A percentile compares a stretch with the other conserved stretches of the same genome.
These are phyloP conservation scores for Geotrichum reessii DNA, from an alignment of 1,139 yeast species.

Conservation along the genomic window DNA sequence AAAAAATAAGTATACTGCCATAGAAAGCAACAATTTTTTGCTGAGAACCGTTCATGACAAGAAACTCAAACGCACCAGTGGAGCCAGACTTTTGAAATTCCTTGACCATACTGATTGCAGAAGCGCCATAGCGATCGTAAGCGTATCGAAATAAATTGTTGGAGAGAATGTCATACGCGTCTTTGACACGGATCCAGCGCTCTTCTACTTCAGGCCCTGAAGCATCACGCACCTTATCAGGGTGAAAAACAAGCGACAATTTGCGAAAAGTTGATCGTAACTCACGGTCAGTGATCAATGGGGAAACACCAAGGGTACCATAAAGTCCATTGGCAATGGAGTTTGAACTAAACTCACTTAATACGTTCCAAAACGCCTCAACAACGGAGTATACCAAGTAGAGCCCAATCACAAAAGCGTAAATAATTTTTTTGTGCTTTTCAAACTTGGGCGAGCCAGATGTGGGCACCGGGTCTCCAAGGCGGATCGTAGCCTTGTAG, in stretches of 20 bases:
- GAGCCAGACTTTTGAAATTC: conserved; percentile 9
- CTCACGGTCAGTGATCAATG: conserved; percentile 18
- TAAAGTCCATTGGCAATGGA: conserved; percentile 20
- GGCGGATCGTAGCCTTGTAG: conserved; percentile 19
- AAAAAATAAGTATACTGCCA: conserved; percentile 21
- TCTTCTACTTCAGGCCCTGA: conserved; percentile 17
- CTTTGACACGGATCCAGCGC: conserved; percentile 27
- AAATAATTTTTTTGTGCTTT: conserved; percentile 11
- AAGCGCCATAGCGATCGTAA: conserved; percentile 35
- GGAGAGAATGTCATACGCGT: conserved; percentile 31
- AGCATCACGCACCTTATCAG: conserved; percentile 31
- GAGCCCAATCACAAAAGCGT: conserved; percentile 5
- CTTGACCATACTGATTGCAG: conserved; percentile 15
- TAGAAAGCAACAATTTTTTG: conserved; percentile 23
- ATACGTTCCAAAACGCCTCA: conserved; percentile 19
- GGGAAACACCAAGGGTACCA: conserved; percentile 22
- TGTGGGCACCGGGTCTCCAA: conserved; percentile 18
- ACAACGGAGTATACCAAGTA: conserved; percentile 16
- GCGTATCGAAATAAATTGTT: conserved; percentile 28
- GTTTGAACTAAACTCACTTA: conserved; percentile 5
- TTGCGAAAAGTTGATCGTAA: conserved; percentile 26
- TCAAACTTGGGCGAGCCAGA: conserved; percentile 16
- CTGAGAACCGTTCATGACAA: conserved; percentile 21
- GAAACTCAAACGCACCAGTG: conserved; percentile 7
- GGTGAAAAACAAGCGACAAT: conserved; percentile 32